Conservation (phyloP, 192 early-diverging fungal genomes). For the Dissophora ornata region DNA sequence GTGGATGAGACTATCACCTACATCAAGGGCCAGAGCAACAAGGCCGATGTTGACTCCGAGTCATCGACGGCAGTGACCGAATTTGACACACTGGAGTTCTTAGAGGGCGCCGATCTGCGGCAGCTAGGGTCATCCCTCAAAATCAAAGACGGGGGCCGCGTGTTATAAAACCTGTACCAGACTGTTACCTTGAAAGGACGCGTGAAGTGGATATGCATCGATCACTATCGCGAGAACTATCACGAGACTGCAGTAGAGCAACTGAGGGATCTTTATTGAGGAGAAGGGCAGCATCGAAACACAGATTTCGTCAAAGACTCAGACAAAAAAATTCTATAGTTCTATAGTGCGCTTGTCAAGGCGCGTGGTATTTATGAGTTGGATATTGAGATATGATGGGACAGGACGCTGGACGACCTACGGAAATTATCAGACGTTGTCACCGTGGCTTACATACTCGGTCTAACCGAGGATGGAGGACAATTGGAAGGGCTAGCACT, state of each 20-base stretch:
- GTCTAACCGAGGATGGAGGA: background rate
- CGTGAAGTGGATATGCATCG: slow-evolving; percentile 13
- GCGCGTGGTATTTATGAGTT: background rate
- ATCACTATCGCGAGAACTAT: slow-evolving; percentile 12
- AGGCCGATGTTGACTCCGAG: background rate
- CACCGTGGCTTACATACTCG: background rate
- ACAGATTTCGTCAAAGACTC: background rate
- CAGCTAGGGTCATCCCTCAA: slow-evolving; percentile 2
- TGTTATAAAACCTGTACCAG: background rate
- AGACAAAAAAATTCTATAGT: too few species aligned
- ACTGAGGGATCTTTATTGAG: background rate
- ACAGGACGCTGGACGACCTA: background rate
- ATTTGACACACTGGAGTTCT: background rate
- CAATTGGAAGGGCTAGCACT: background rate
- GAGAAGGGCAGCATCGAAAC: background rate
- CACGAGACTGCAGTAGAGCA: background rate
- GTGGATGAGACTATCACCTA: background rate
- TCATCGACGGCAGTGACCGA: background rate
- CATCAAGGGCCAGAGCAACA: background rate
- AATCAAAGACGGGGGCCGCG: background rate
- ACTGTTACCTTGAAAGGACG: slow-evolving; percentile 2
- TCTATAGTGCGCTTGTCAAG: slow-evolving; percentile 1
- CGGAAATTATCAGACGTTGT: background rate
- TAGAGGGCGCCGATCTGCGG: slow-evolving; percentile 5
- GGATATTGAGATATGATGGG: background rate